Base-by-base conservation (phyloP, 129 eudicot genomes). In the Artemisia tridentata region DNA sequence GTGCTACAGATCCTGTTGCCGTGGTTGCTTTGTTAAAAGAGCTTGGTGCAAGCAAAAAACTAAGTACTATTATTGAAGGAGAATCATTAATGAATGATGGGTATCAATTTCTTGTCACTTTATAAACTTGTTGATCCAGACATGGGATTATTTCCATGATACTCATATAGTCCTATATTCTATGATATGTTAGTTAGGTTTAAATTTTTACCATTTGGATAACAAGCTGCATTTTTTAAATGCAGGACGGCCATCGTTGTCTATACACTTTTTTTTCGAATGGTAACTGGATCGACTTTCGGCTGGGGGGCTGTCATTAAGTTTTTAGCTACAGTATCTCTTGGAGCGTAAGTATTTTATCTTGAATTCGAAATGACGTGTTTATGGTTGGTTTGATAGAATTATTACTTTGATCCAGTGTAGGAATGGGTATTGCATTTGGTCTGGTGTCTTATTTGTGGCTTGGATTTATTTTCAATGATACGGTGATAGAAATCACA, bases 1-100 rank as follows among this genome's bases (percentile, higher is more conserved):
- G 98, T 80, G 98, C 98, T 65, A 93, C 98, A 34, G 98, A 93
- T 77, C 98, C 98, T 63, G 98, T 93, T 60, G 98, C 98, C 11
- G 98, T 93, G 34, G 97, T 93, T 23, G 96, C 98, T 14, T 83
- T 93, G 66, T 80, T 89, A 77, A 93, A 89, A 84, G 98, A 93
- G 73, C 98, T 93, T 78, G 97, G 98, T 73, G 97, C 98, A 52
- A 93, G 97, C 92, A 93, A 93, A 74, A 93, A 93, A 78, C 77
- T 93, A 72, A 87, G 88, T 80, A 93, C 98, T 17, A 89, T 93
- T 67, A 89, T 93, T 72, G 98, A 93, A 82, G 98, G 98, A 79
- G 98, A 93, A 63, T 89, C 98, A 41, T 84, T 93, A 73, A 93
- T 93, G 98, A 93, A 93, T 82, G 98, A 93, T 14, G 98, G 98